Base-by-base conservation (phyloP, 371 early-diverging fungal genomes). In the Parasitella parasitica region DNA sequence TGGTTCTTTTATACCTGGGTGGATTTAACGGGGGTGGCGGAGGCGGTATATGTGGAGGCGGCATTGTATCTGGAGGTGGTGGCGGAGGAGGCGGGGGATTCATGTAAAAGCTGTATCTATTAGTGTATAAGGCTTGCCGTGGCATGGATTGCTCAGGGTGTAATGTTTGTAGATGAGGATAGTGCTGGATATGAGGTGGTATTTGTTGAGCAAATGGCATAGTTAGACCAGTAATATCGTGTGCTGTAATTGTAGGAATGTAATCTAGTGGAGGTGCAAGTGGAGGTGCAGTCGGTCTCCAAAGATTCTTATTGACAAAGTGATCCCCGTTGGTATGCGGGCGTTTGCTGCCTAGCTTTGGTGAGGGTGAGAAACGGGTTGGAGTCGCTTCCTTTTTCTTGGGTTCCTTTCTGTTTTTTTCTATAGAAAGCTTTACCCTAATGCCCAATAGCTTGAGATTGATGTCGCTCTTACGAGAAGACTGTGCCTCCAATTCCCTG, bases 381-480 rank as follows among this genome's bases (percentile, higher is more conserved):
- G 13, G 38, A 13, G 13, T 5, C 13, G n/a, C 38, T n/a, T 13
- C 15, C 54, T 43, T 22, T 9, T 60, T 22, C 13, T 30, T 63
- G 7, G 15, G 36, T 12, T 57, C 51, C 22, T 38, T 54, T 36
- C 63, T 34, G 34, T 73, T 73, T 15, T 65, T 58, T 12, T 49
- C 46, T 12, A 70, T 58, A 7, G 74, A 73, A 13, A 73, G 28
- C 6, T 58, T 58, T 4, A 73, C 71, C 41, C 63, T 61, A 6
- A 70, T 37, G 5, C 58, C 65, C 27, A 73, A 26, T 1, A 70
- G 15, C 13, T 70, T 70, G 7, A 73, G 35, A n/a, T 66, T 27
- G 3, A 59, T 36, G 2, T 49, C 55, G 30, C 53, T 32, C 39
- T 35, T 15, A 9, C 22, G 32, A 56, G 59, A 36, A 35, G 34